Evolutionary conservation across 2,329 filamentous ascomycete genomes (phyloP).

Genomic region (Fusarium sp.): DNA sequence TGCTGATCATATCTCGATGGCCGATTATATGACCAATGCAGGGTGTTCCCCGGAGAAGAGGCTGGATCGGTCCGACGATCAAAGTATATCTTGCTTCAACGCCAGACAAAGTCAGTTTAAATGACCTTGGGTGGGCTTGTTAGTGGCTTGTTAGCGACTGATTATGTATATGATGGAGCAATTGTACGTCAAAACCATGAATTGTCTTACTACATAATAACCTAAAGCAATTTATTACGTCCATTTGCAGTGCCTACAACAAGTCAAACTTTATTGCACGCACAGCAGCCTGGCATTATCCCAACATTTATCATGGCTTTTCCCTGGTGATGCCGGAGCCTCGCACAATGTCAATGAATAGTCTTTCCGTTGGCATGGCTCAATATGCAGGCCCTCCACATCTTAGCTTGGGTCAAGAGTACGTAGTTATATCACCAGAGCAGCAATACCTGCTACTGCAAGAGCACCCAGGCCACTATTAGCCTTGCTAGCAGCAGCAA

Average conservation of each 20-base stretch:
- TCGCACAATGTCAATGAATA: not conserved
- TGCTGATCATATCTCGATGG: not conserved
- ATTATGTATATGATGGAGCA: not conserved
- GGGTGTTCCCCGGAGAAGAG: not conserved
- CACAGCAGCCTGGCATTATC: not conserved
- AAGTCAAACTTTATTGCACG: not conserved
- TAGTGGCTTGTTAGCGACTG: not conserved
- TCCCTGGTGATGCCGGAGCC: not conserved
- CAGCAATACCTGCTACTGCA: slow-evolving; percentile 51
- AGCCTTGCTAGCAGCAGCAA: slow-evolving; percentile 51
- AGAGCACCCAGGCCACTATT: slow-evolving; percentile 50
- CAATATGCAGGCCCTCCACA: not conserved
- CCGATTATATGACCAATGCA: not conserved
- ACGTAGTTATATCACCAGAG: slow-evolving; percentile 48
- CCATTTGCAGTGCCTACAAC: not conserved
- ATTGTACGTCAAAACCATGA: not conserved
- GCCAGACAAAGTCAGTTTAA: not conserved
- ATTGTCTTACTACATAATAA: not conserved
- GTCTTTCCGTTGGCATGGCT: not conserved
- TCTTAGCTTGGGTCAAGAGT: not conserved
- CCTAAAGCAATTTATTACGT: not conserved
- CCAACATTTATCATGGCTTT: not conserved
- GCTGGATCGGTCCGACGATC: slow-evolving; percentile 21
- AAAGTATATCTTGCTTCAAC: slow-evolving; percentile 8
- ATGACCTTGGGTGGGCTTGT: not conserved